phyloP scores from a whole-genome alignment of 371 early-diverging fungal species.

The Mortierella sp. region DNA sequence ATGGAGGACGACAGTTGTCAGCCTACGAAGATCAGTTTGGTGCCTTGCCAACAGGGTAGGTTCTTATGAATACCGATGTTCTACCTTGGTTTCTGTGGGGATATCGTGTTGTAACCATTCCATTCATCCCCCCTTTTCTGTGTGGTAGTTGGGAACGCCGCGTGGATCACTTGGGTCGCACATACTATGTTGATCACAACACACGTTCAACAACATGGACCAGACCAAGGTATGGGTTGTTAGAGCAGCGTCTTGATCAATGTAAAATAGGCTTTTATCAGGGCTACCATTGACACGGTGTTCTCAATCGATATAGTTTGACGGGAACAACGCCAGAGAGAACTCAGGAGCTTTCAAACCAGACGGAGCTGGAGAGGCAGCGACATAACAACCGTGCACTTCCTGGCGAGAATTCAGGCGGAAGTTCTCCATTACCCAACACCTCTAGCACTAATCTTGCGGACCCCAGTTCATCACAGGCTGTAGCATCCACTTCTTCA shows the following conservation, averaged over 20 bases:
- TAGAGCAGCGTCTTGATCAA: background rate
- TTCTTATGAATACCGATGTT: background rate
- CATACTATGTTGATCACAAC: slow-evolving; percentile 82
- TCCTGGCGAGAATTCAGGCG: slow-evolving; percentile 68
- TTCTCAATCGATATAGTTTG: slow-evolving; percentile 20
- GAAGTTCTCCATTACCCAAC: slow-evolving; percentile 42
- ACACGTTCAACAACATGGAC: slow-evolving; percentile 79
- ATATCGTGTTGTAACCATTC: background rate
- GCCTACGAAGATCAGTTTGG: slow-evolving; percentile 70
- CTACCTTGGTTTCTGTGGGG: background rate
- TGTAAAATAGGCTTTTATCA: too few species aligned
- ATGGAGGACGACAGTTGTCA: slow-evolving; percentile 54
- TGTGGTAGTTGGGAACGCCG: slow-evolving; percentile 76
- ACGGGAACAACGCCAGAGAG: slow-evolving; percentile 55
- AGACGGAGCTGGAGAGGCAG: slow-evolving; percentile 78
- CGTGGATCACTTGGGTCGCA: slow-evolving; percentile 71
- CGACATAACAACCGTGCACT: slow-evolving; percentile 83
- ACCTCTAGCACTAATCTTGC: slow-evolving; percentile 41
- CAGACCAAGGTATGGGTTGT: slow-evolving; percentile 58
- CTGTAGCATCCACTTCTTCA: slow-evolving; percentile 61
- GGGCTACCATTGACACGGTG: too few species aligned
- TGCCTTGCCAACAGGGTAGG: slow-evolving; percentile 77
- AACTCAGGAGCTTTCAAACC: slow-evolving; percentile 62
- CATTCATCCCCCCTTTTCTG: background rate
- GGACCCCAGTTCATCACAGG: slow-evolving; percentile 33